These are phyloP conservation scores for Hypoxylon lienhwacheense DNA, from an alignment of 495 filamentous ascomycete species.

Conservation along the genomic window DNA sequence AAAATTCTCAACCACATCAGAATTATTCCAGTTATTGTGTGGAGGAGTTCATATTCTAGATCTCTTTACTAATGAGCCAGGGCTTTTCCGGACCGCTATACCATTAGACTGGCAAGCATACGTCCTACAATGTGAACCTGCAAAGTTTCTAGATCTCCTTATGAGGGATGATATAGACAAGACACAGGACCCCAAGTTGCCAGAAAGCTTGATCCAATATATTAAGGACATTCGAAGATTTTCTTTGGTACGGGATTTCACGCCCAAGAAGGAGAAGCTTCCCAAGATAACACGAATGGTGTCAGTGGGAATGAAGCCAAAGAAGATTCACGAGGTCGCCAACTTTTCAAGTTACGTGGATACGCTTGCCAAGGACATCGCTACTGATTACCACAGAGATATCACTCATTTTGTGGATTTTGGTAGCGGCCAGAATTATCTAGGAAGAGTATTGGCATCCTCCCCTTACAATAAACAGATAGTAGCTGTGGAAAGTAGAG, in stretches of 20 bases:
- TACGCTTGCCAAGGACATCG: conserved; percentile 56
- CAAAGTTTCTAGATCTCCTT: conserved; percentile 75
- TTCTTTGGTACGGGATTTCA: conserved; percentile 65
- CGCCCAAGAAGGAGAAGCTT: conserved; percentile 44
- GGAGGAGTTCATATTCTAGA: conserved; percentile 95
- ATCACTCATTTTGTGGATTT: conserved; percentile 94
- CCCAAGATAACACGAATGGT: conserved; percentile 65
- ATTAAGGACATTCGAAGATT: conserved; percentile 72
- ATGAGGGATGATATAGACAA: conserved; percentile 69
- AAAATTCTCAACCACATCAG: conserved; percentile 69
- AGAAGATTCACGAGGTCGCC: conserved; percentile 91
- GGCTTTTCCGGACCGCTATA: conserved; percentile 71
- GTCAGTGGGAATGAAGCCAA: conserved; percentile 89
- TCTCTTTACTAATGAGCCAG: conserved; percentile 84
- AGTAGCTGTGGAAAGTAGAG: conserved; percentile 86
- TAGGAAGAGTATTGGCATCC: conserved; percentile 83
- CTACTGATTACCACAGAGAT: conserved; percentile 37
- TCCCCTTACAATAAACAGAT: conserved; percentile 83
- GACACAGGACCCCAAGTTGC: conserved; percentile 57
- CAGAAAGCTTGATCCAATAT: conserved; percentile 70
- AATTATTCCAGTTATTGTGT: conserved; percentile 82
- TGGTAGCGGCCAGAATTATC: conserved; percentile 93
- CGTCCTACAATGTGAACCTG: conserved; percentile 67
- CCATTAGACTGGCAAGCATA: conserved; percentile 79
- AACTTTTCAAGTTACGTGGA: conserved; percentile 61